Base-by-base conservation (phyloP, 1,139 yeast genomes). In the Magnusiomyces paraingens region DNA sequence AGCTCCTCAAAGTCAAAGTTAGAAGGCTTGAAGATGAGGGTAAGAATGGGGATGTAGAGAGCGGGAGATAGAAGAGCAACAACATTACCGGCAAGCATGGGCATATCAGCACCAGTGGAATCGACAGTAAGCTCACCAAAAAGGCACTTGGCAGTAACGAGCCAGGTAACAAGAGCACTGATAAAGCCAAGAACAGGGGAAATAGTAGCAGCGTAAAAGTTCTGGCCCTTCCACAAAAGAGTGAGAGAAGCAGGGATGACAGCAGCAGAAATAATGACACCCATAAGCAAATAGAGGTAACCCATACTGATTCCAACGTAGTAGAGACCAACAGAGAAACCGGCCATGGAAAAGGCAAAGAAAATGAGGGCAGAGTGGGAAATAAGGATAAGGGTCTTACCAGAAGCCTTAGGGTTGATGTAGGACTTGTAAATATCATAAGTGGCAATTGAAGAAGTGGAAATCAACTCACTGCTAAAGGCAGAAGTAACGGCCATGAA, bases 281-380 rank as follows among this genome's bases (percentile, higher is more conserved):
- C 96, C 90, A 89, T 88, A 59, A 90, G 74, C 67, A 88, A 89
- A 66, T 86, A 86, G 53, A 90, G 76, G 70, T 84, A 86, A 15
- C 96, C 96, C 87, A 90, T 84, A 32, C 88, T 80, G 50, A 89
- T 83, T 18, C 84, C 86, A 22, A 93, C 95, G 62, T 89, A 86
- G 70, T 80, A 80, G 53, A 89, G 76, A 6, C 95, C 96, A 62
- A 84, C 82, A 12, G 95, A 81, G 66, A 89, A 86, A 0, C 84
- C 93, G 45, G 91, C 84, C 90, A 89, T 83, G 26, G 77, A 74
- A 54, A 86, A 71, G 12, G 89, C 86, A 66, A 83, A 86, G 1
- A 72, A 75, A 50, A 83, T 68, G 55, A 87, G 91, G 0, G 88
- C 70, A 6, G 73, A 57, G 66, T 88, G 95, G 1, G 94, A 83